Evolutionary conservation across 1,139 yeast genomes (phyloP).

Genomic region (Taphrina flavorubra): DNA sequence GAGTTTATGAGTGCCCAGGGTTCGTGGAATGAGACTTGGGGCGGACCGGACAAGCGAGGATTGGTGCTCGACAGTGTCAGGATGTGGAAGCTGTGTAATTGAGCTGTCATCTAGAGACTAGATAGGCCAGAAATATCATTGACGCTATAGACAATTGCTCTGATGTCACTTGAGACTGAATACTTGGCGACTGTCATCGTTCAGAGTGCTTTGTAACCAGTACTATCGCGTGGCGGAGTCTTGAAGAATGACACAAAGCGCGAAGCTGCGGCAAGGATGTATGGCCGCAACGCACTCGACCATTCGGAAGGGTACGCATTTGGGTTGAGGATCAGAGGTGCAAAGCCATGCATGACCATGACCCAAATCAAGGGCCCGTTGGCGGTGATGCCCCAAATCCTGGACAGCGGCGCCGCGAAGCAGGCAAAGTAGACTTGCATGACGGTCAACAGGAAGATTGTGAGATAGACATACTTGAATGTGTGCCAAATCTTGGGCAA

Average conservation of each 20-base stretch:
- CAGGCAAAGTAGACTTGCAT: constrained; percentile 35
- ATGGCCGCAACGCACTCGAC: constrained; percentile 27
- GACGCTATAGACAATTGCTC: no score
- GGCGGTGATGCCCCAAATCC: constrained; percentile 36
- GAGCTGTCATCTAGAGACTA: not conserved
- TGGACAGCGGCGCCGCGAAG: constrained; percentile 28
- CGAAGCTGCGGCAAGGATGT: constrained; percentile 10
- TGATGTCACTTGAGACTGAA: no score
- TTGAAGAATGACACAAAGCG: constrained; percentile 11
- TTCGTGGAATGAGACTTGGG: constrained; percentile 36
- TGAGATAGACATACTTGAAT: constrained; percentile 33
- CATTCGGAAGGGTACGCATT: constrained; percentile 38
- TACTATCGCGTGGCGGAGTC: not conserved
- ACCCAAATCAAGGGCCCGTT: constrained; percentile 43
- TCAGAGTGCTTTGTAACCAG: not conserved
- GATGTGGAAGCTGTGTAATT: constrained; percentile 37
- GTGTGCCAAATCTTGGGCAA: constrained; percentile 44
- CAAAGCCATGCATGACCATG: constrained; percentile 41
- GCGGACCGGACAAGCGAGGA: constrained; percentile 29
- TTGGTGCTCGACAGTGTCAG: constrained; percentile 26
- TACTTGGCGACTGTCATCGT: not conserved
- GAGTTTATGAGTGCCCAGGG: constrained; percentile 39
- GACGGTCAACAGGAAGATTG: constrained; percentile 9
- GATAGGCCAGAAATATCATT: not conserved
- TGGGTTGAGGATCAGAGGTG: constrained; percentile 43